Percentiles rank a stretch among this genome's conserved stretches.
These are phyloP conservation scores for Teunomyces gatunensis DNA, from an alignment of 805 yeast genomes.

Conservation along the genomic window DNA sequence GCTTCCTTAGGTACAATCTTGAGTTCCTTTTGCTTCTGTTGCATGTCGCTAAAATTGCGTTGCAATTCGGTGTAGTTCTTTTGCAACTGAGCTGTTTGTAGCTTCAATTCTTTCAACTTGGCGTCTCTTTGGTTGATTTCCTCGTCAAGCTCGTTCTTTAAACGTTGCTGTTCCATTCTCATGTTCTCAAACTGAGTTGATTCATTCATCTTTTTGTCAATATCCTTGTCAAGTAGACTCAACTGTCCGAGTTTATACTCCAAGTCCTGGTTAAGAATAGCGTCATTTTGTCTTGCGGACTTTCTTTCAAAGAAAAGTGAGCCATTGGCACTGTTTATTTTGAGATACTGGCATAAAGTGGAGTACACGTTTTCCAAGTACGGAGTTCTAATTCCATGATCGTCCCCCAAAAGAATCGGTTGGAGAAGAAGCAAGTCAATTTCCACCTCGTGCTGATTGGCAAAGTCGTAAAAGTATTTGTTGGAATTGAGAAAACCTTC, in stretches of 20 bases:
- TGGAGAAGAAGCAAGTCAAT: slow-evolving; percentile 77
- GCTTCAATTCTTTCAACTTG: slow-evolving; percentile 9
- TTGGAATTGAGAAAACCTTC: slow-evolving; percentile 48
- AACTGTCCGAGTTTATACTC: slow-evolving; percentile 20
- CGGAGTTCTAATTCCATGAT: slow-evolving; percentile 80
- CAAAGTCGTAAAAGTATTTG: slow-evolving; percentile 63
- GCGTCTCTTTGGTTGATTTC: slow-evolving; percentile 20
- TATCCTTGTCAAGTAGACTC: slow-evolving; percentile 18
- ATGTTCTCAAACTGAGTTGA: slow-evolving; percentile 15
- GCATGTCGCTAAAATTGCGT: not conserved
- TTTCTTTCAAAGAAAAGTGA: slow-evolving; percentile 32
- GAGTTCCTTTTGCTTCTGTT: not conserved
- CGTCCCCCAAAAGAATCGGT: slow-evolving; percentile 89
- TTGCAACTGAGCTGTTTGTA: not conserved
- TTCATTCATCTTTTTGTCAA: slow-evolving; percentile 15
- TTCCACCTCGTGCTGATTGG: slow-evolving; percentile 49
- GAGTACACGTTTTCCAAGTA: slow-evolving; percentile 87
- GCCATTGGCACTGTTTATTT: slow-evolving; percentile 35
- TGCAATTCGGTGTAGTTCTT: not conserved
- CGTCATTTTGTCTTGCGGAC: not conserved
- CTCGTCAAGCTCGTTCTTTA: slow-evolving; percentile 20
- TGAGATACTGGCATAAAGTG: slow-evolving; percentile 60
- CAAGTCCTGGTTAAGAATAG: slow-evolving; percentile 9
- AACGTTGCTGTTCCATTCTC: slow-evolving; percentile 18
- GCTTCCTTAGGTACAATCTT: not conserved